A percentile compares a stretch with the other conserved stretches of the same genome.
These are phyloP conservation scores for Neonectria hederae DNA, from an alignment of 2,329 filamentous ascomycete genomes.

Conservation along the genomic window DNA sequence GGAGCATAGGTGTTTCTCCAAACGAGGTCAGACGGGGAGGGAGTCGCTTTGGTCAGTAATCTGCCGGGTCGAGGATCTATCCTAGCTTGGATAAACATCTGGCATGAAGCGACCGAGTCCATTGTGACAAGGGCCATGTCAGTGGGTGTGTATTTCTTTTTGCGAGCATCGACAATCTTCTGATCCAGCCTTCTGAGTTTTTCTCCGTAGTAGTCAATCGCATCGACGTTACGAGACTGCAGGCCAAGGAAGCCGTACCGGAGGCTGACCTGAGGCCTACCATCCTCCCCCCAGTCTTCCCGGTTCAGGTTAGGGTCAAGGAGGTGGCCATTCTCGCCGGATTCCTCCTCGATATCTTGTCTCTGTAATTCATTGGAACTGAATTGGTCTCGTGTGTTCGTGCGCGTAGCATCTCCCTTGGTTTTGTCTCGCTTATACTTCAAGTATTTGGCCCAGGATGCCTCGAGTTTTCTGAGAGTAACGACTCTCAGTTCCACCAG, in stretches of 20 bases:
- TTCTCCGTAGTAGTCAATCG: constrained; percentile 94
- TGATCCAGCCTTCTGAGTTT: constrained; percentile 82
- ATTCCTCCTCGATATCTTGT: constrained; percentile 52
- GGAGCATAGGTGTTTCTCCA: constrained; percentile 94
- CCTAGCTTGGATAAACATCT: constrained; percentile 96
- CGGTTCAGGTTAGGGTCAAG: constrained; percentile 57
- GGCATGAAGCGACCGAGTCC: constrained; percentile 90
- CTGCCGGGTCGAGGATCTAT: constrained; percentile 90
- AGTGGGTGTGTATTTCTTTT: constrained; percentile 79
- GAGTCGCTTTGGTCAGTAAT: constrained; percentile 85
- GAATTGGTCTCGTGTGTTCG: constrained; percentile 25
- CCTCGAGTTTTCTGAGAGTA: constrained; percentile 78
- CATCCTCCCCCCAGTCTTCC: constrained; percentile 51
- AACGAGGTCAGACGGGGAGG: constrained; percentile 90
- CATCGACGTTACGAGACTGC: constrained; percentile 79
- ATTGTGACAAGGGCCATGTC: constrained; percentile 96
- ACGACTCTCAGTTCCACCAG: constrained; percentile 74
- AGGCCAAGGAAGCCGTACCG: constrained; percentile 82
- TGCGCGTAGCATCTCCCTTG: constrained; percentile 10
- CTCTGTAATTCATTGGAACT: constrained; percentile 40
- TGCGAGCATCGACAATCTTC: constrained; percentile 73
- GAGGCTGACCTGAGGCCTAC: constrained; percentile 75
- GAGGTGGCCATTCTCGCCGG: constrained; percentile 68
- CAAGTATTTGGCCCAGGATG: constrained; percentile 79
- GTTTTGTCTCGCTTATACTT: constrained; percentile 38